Percentiles rank a stretch among this genome's conserved stretches.
Conservation (phyloP, 768 basidiomycete genomes). For the Mrakia blollopis region DNA sequence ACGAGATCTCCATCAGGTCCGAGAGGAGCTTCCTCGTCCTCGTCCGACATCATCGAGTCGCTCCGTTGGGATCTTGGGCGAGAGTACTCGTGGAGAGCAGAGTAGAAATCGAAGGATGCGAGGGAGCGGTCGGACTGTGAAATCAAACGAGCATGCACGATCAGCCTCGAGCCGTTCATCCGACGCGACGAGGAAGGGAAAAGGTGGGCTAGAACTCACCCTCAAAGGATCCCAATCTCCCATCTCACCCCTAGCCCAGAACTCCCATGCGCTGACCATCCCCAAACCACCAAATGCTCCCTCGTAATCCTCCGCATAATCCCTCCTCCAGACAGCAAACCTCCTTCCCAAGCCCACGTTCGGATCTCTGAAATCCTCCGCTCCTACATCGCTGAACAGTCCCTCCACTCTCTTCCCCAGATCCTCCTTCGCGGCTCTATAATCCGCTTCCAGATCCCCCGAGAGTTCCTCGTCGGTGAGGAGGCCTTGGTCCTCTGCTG, state of each 20-base stretch:
- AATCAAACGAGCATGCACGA: not conserved
- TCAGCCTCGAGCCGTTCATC: not conserved
- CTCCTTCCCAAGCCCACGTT: constrained; percentile 60
- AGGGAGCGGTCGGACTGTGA: constrained; percentile 48
- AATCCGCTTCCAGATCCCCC: constrained; percentile 59
- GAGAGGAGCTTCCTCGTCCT: constrained; percentile 52
- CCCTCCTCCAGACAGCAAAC: constrained; percentile 67
- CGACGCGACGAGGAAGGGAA: not conserved
- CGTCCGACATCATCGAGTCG: constrained; percentile 36
- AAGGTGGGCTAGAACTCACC: constrained; percentile 52
- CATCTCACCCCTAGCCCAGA: constrained; percentile 82
- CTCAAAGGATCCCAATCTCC: constrained; percentile 83
- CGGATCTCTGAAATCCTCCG: constrained; percentile 78
- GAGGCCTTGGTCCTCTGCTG: constrained; percentile 34
- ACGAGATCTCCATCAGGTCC: constrained; percentile 84
- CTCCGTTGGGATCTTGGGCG: constrained; percentile 45
- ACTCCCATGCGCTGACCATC: constrained; percentile 85
- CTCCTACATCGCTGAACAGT: constrained; percentile 73
- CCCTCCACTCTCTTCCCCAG: constrained; percentile 54
- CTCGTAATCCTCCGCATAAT: constrained; percentile 72
- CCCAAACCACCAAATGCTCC: constrained; percentile 87
- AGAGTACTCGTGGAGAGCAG: constrained; percentile 70
- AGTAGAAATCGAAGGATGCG: constrained; percentile 80
- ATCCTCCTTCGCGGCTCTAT: constrained; percentile 56
- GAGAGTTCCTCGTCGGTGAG: constrained; percentile 34